Evolutionary conservation across 2,329 filamentous ascomycete species (phyloP).

Genomic region (Botrytis cinerea): DNA sequence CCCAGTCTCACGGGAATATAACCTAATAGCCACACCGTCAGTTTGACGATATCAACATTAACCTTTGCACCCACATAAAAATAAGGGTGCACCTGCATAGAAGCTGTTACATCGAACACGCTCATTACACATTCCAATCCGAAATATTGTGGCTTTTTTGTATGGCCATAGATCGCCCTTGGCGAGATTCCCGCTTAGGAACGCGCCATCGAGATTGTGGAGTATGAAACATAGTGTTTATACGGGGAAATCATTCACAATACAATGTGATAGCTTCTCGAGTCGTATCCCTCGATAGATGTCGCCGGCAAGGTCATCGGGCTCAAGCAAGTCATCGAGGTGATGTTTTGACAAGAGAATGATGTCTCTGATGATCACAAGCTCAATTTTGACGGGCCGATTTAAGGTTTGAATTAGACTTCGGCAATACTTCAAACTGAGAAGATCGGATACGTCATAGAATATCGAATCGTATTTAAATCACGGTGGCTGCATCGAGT

Average conservation of each 20-base stretch:
- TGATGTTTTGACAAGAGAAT: slow-evolving; percentile 2
- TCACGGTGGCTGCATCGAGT: neutral
- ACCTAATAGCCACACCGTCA: neutral
- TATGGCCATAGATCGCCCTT: neutral
- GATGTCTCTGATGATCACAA: slow-evolving; percentile 15
- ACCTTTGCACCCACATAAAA: neutral
- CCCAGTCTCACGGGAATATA: neutral
- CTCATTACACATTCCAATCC: neutral
- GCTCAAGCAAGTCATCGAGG: neutral
- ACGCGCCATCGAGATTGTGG: neutral
- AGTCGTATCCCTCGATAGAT: neutral
- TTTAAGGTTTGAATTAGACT: neutral
- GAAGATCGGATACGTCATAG: neutral
- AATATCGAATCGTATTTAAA: neutral
- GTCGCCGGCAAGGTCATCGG: neutral
- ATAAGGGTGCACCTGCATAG: neutral
- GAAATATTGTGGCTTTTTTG: neutral
- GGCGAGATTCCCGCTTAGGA: neutral
- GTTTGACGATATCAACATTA: neutral
- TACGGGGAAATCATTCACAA: neutral
- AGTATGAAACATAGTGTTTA: slow-evolving; percentile 15
- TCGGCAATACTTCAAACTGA: neutral
- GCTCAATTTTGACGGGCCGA: slow-evolving; percentile 16
- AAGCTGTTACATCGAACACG: neutral
- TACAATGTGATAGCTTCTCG: neutral